These are phyloP conservation scores for Coemansia sp. DNA, from an alignment of 192 early-diverging fungal species.

Conservation along the genomic window DNA sequence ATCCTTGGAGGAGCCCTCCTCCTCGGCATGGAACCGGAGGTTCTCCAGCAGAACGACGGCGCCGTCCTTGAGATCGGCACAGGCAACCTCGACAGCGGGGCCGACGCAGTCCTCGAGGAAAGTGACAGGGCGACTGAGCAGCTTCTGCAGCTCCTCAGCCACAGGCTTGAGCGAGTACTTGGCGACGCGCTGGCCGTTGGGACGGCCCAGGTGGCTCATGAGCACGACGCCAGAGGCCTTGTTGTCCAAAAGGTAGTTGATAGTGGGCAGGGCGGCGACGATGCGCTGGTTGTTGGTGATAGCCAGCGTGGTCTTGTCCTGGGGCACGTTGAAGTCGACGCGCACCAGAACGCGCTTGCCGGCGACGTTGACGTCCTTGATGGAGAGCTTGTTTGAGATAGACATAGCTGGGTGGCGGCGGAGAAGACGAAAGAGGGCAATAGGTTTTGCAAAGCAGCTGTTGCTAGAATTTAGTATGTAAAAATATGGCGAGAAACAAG, in stretches of 20 bases:
- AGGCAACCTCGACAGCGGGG: conserved; percentile 73
- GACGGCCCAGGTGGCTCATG: conserved; percentile 97
- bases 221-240: conserved; percentile 87
- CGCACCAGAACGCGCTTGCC: conserved; percentile 91
- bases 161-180: conserved; percentile 95
- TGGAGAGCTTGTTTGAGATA: conserved; percentile 75
- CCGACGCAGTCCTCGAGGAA: conserved; percentile 97
- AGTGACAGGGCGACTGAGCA: conserved; percentile 77
- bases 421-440: too few species aligned
- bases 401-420: too few species aligned
- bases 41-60: conserved; percentile 95
- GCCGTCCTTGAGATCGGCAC: conserved; percentile 63
- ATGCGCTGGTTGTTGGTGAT: conserved; percentile 99
- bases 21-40: conserved; percentile 97
- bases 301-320: conserved; percentile 74
- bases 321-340: conserved; percentile 99
- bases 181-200: conserved; percentile 80
- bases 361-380: conserved; percentile 78
- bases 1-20: conserved; percentile 93
- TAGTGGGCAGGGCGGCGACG: conserved; percentile 88
- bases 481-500: too few species aligned
- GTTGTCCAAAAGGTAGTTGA: conserved; percentile 84
- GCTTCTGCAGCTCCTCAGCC: conserved; percentile 71
- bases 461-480: too few species aligned
- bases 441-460: too few species aligned